Conservation (phyloP, 192 early-diverging fungal genomes). For the Coemansia sp. region DNA sequence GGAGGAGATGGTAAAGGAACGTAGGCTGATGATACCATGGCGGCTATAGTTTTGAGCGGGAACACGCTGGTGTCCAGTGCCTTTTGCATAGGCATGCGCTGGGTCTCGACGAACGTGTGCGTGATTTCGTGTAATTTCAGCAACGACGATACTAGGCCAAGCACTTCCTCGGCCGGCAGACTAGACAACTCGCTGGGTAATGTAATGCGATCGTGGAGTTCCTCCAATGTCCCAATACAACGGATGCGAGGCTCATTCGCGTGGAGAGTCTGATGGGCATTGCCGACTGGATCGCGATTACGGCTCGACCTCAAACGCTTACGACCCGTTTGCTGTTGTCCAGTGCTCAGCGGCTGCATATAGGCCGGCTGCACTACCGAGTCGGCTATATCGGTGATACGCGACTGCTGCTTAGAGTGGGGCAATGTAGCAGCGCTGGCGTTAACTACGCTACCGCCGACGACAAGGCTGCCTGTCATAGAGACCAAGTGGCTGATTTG, state of each 20-base stretch:
- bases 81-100: constrained; percentile 21
- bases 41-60: constrained; percentile 34
- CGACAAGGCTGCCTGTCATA: constrained; percentile 6
- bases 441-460: not conserved
- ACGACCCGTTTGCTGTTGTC: not conserved
- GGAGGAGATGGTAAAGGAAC: not conserved
- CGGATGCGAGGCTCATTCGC: constrained; percentile 11
- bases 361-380: constrained; percentile 23
- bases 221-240: constrained; percentile 17
- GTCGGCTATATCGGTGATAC: not conserved
- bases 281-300: not conserved
- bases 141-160: constrained; percentile 28
- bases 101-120: constrained; percentile 46
- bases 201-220: constrained; percentile 21
- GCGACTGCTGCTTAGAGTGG: constrained; percentile 7
- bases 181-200: constrained; percentile 25
- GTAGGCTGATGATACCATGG: constrained; percentile 18
- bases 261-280: not conserved
- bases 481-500: constrained; percentile 18
- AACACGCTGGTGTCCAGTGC: constrained; percentile 29
- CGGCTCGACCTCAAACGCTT: not conserved
- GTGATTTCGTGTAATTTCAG: constrained; percentile 41
- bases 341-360: constrained; percentile 25
- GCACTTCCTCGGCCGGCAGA: constrained; percentile 14
- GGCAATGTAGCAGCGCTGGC: not conserved